Evolutionary conservation across 208 protist genomes (phyloP).

Genomic region (Endotrypanum monterogeii): DNA sequence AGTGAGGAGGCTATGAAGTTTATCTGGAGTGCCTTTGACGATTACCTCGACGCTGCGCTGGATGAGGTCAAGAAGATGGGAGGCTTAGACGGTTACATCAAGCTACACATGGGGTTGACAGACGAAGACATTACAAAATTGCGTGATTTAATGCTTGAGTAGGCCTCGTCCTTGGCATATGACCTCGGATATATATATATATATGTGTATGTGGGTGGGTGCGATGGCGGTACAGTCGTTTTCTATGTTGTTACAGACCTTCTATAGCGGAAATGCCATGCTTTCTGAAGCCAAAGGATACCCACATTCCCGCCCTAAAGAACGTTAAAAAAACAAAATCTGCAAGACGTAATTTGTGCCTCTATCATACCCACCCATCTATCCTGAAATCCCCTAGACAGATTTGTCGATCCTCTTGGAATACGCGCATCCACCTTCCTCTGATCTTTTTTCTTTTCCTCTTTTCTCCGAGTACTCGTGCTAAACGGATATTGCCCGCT

Average conservation of each 20-base stretch:
- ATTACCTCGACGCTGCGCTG: conserved; percentile 30
- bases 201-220: no score
- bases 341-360: no score
- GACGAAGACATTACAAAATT: conserved; percentile 36
- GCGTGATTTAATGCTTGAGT: conserved; percentile 39
- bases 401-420: neutral
- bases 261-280: no score
- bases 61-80: conserved; percentile 26
- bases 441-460: neutral
- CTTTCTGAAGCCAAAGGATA: neutral
- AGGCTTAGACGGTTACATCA: conserved; percentile 34
- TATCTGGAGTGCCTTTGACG: conserved; percentile 29
- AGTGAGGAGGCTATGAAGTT: conserved; percentile 27
- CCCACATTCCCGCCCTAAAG: neutral
- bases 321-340: no score
- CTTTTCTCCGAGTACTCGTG: neutral
- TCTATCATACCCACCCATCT: neutral
- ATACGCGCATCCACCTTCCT: neutral
- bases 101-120: conserved; percentile 36
- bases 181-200: no score
- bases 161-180: neutral
- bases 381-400: no score
- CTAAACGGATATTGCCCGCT: neutral
- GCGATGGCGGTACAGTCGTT: neutral
- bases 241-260: neutral